phyloP scores from a whole-genome alignment of 2,329 filamentous ascomycete genomes.

The Cladosporium sp. region DNA sequence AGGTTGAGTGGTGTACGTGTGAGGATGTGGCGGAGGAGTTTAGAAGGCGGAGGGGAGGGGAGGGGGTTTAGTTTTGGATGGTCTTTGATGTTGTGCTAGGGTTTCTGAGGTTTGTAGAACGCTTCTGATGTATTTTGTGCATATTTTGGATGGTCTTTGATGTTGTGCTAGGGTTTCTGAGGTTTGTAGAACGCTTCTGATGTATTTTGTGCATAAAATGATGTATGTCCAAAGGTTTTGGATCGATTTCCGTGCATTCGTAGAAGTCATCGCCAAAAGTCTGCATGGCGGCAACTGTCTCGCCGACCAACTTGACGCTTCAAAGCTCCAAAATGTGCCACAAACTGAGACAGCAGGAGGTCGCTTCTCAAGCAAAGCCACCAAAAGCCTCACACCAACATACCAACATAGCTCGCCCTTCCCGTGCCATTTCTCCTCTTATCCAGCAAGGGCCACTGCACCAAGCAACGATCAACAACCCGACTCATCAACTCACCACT shows the following conservation, averaged over 20 bases:
- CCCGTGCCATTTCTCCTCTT: conserved; percentile 9
- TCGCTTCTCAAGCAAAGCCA: too few species aligned
- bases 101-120: too few species aligned
- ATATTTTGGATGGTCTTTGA: background rate
- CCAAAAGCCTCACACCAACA: conserved; percentile 3
- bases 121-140: too few species aligned
- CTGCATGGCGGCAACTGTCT: too few species aligned
- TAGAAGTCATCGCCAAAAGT: too few species aligned
- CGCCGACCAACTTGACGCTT: too few species aligned
- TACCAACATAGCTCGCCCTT: conserved; percentile 12
- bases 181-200: too few species aligned
- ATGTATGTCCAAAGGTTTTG: too few species aligned
- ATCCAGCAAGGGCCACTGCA: conserved; percentile 70
- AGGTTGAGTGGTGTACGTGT: conserved; percentile 44
- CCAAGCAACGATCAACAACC: conserved; percentile 72
- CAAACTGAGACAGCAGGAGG: too few species aligned
- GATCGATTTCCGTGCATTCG: too few species aligned
- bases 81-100: background rate
- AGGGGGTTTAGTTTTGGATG: background rate
- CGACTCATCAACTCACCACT: conserved; percentile 71
- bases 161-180: background rate
- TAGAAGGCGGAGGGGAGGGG: conserved; percentile 4
- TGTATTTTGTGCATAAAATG: too few species aligned
- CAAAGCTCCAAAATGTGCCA: too few species aligned
- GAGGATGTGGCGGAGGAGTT: conserved; percentile 39